These are phyloP conservation scores for Aureobasidium musti DNA, from an alignment of 2,329 filamentous ascomycete genomes.

Conservation along the genomic window DNA sequence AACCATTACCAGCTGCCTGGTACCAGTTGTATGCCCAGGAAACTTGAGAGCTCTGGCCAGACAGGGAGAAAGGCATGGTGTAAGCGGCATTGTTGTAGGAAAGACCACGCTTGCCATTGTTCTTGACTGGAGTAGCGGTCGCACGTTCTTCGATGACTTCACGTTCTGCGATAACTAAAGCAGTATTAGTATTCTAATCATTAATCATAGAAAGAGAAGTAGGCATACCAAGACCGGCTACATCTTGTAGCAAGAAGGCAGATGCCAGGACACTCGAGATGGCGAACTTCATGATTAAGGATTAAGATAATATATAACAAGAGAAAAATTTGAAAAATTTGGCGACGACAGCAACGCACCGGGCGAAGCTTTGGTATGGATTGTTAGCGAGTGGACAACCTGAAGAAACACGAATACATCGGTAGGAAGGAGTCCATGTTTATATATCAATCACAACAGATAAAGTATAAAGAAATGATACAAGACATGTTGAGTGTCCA, in stretches of 20 bases:
- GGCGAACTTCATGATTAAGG: slow-evolving; percentile 19
- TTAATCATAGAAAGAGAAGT: too few relatives aligned
- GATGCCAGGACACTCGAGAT: neutral
- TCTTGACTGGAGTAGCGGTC: slow-evolving; percentile 34
- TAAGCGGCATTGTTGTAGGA: slow-evolving; percentile 64
- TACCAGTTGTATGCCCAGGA: slow-evolving; percentile 39
- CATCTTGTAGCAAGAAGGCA: slow-evolving; percentile 14
- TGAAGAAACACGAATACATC: neutral
- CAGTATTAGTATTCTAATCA: neutral
- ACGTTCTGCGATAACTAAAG: neutral
- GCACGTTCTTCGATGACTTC: slow-evolving; percentile 8
- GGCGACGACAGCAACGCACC: slow-evolving; percentile 22
- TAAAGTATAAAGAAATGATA: slow-evolving; percentile 20
- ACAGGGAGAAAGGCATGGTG: slow-evolving; percentile 44
- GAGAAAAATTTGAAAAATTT: neutral
- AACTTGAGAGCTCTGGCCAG: slow-evolving; percentile 42
- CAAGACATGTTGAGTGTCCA: slow-evolving; percentile 22
- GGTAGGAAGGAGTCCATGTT: neutral
- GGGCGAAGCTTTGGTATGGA: slow-evolving; percentile 13
- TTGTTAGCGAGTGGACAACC: slow-evolving; percentile 5
- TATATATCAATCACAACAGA: slow-evolving; percentile 22
- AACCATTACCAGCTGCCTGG: slow-evolving; percentile 42
- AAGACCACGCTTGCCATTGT: slow-evolving; percentile 63
- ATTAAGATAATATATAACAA: neutral
- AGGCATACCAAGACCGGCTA: slow-evolving; percentile 19